Conservation (phyloP, 192 early-diverging fungal species). For the Rhizoclosmatium globosum region DNA sequence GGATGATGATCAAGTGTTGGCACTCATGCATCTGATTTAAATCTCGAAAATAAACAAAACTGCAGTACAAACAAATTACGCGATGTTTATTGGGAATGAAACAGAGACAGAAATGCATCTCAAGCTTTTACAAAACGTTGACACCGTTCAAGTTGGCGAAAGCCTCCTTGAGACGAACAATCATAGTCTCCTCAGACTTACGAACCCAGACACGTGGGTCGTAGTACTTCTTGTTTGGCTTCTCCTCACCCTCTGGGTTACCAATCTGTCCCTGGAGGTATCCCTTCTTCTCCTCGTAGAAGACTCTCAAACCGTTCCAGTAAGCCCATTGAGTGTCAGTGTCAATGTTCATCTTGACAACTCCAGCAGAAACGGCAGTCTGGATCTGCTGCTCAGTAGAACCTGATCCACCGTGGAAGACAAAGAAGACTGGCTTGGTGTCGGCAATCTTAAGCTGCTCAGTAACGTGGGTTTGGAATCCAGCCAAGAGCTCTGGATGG, state of each 20-base stretch:
- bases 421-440: constrained; percentile 90
- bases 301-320: constrained; percentile 86
- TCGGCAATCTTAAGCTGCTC: constrained; percentile 66
- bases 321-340: constrained; percentile 99
- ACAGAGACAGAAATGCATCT: not conserved
- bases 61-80: not conserved
- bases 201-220: constrained; percentile 95
- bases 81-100: not conserved
- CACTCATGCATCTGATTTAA: not conserved
- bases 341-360: constrained; percentile 99
- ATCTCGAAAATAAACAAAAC: not conserved
- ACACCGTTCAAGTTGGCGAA: constrained; percentile 74
- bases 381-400: constrained; percentile 80
- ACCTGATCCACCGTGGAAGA: constrained; percentile 98
- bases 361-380: constrained; percentile 82
- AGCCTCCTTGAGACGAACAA: constrained; percentile 80
- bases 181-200: constrained; percentile 89
- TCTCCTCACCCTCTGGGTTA: constrained; percentile 93
- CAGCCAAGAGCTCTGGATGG: constrained; percentile 89
- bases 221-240: constrained; percentile 99
- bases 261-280: constrained; percentile 94
- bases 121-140: constrained; percentile 33
- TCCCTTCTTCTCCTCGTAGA: constrained; percentile 87
- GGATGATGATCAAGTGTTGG: too few relatives aligned
- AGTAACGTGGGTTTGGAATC: constrained; percentile 86